A percentile compares a stretch with the other conserved stretches of the same genome.
phyloP scores from a whole-genome alignment of 78 protist genomes.

The Dictyostelium discoideum region dicty_2.7 NC_007088.5:6693501-6694000 shows the following conservation, averaged over 20 bases:
- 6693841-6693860: constrained; percentile 92
- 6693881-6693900: constrained; percentile 91
- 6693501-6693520: constrained; percentile 86
- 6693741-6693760: constrained; percentile 88
- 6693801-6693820: constrained; percentile 89
- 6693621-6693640: constrained; percentile 91
- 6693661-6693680: constrained; percentile 89
- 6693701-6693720: constrained; percentile 90
- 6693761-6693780: constrained; percentile 94
- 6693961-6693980: constrained; percentile 79
- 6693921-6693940: constrained; percentile 90
- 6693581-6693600: constrained; percentile 93
- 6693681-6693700: constrained; percentile 92
- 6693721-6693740: constrained; percentile 78
- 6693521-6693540: constrained; percentile 81
- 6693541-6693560: constrained; percentile 83
- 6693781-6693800: constrained; percentile 92
- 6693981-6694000: constrained; percentile 75
- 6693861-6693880: constrained; percentile 94
- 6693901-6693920: constrained; percentile 85
- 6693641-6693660: constrained; percentile 96
- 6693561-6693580: constrained; percentile 89
- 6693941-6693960: constrained; percentile 80
- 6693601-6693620: constrained; percentile 93
- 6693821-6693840: constrained; percentile 88